These are phyloP conservation scores for Acer negundo DNA, from an alignment of 345 rosid genomes.

Conservation along the genomic window DNA sequence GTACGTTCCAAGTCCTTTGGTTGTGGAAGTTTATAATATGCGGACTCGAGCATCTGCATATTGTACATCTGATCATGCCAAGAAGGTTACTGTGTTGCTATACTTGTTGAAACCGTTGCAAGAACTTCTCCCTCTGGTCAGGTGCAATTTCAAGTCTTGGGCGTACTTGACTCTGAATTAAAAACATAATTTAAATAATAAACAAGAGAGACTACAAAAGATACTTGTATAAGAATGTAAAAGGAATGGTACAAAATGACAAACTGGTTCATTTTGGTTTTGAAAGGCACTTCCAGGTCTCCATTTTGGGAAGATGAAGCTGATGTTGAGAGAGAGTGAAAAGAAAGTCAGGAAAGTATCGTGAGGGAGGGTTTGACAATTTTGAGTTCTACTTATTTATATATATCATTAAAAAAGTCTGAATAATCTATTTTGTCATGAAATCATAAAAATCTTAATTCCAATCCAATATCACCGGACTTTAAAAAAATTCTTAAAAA, in stretches of 20 bases:
- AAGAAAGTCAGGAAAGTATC: too few relatives aligned
- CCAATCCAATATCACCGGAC: too few relatives aligned
- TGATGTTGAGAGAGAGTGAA: too few relatives aligned
- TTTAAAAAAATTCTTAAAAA: too few relatives aligned
- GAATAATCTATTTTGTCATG: too few relatives aligned
- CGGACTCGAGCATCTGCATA: constrained; percentile 92
- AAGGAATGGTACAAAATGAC: constrained; percentile 14
- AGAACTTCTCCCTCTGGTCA: constrained; percentile 83
- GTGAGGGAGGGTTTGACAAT: too few relatives aligned
- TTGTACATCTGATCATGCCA: constrained; percentile 73
- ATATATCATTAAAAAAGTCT: too few relatives aligned
- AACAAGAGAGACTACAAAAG: not conserved
- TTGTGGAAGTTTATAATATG: constrained; percentile 75
- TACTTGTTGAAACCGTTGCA: constrained; percentile 86
- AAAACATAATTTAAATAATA: not conserved
- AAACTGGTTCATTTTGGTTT: constrained; percentile 82
- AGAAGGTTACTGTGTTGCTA: constrained; percentile 76
- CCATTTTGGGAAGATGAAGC: too few relatives aligned
- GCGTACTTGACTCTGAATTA: constrained; percentile 57
- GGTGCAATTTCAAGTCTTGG: constrained; percentile 91
- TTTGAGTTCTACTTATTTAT: too few relatives aligned
- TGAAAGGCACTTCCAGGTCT: constrained; percentile 89
- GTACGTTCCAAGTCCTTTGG: constrained; percentile 94
- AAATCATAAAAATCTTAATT: too few relatives aligned
- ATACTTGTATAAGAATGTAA: constrained; percentile 8